Conservation (phyloP, 768 basidiomycete species). For the Lepiota venenata region DNA sequence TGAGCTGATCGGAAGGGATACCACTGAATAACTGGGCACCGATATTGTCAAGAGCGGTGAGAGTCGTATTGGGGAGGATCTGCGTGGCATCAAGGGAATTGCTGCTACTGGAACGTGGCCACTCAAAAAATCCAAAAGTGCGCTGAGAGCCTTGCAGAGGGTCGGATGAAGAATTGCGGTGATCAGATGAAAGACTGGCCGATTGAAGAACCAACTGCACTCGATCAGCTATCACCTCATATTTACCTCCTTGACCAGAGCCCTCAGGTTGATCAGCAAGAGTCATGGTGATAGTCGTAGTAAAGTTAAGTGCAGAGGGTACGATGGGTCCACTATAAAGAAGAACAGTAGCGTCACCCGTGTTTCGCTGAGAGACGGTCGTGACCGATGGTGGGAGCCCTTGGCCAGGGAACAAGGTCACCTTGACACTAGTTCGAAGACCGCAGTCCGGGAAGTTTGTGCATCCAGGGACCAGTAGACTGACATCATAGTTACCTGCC, state of each 20-base stretch:
- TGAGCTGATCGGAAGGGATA: constrained; percentile 39
- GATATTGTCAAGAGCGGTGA: constrained; percentile 64
- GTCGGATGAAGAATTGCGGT: constrained; percentile 29
- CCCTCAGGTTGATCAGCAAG: constrained; percentile 66
- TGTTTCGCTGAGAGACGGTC: constrained; percentile 72
- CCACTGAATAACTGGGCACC: constrained; percentile 61
- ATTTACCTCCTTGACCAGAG: constrained; percentile 61
- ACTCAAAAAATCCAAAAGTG: constrained; percentile 90
- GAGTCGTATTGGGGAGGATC: constrained; percentile 59
- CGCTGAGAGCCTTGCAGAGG: constrained; percentile 28
- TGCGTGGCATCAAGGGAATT: constrained; percentile 53
- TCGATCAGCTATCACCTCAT: constrained; percentile 80
- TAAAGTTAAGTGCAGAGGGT: constrained; percentile 70
- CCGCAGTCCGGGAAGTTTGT: constrained; percentile 74
- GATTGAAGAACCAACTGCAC: constrained; percentile 78
- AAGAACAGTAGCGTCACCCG: constrained; percentile 51
- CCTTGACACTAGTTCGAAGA: constrained; percentile 74
- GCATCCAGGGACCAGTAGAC: constrained; percentile 87
- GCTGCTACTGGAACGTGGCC: constrained; percentile 48
- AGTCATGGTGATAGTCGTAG: constrained; percentile 70
- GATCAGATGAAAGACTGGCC: constrained; percentile 36
- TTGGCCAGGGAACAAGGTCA: constrained; percentile 78
- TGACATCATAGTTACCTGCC: constrained; percentile 81
- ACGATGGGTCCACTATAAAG: constrained; percentile 84
- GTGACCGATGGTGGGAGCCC: constrained; percentile 61